These are phyloP conservation scores for Colletotrichum sp. DNA, from an alignment of 2,329 filamentous ascomycete species.

Conservation along the genomic window DNA sequence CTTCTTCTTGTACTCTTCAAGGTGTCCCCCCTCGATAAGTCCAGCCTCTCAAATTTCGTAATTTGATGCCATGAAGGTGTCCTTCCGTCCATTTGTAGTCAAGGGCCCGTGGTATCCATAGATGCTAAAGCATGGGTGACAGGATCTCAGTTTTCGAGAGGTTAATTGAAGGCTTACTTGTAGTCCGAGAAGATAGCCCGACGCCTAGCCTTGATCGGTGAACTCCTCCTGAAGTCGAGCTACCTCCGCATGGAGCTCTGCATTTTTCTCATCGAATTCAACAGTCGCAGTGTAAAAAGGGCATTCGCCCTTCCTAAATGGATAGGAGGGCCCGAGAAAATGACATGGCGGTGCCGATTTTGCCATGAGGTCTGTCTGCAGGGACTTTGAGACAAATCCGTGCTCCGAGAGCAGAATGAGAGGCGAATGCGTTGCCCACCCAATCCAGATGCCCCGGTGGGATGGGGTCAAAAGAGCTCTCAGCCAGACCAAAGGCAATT, in stretches of 20 bases:
- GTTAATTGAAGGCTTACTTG: too few species aligned
- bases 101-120: too few species aligned
- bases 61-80: too few species aligned
- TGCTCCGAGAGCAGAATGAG: background rate
- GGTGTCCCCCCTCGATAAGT: background rate
- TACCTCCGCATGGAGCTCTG: background rate
- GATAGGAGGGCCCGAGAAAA: background rate
- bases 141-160: too few species aligned
- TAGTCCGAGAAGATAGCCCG: too few species aligned
- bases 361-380: background rate
- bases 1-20: background rate
- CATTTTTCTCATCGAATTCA: background rate
- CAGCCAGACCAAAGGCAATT: background rate
- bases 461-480: background rate
- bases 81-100: accelerated
- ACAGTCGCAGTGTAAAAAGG: background rate
- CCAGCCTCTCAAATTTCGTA: background rate
- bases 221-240: background rate
- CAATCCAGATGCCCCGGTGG: background rate
- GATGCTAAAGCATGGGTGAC: too few species aligned
- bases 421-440: background rate
- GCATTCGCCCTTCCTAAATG: background rate
- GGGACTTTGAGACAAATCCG: background rate
- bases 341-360: background rate
- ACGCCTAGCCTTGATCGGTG: background rate